Evolutionary conservation across 495 filamentous ascomycete species (phyloP).

Genomic region (Chaetomium cochliodes): DNA sequence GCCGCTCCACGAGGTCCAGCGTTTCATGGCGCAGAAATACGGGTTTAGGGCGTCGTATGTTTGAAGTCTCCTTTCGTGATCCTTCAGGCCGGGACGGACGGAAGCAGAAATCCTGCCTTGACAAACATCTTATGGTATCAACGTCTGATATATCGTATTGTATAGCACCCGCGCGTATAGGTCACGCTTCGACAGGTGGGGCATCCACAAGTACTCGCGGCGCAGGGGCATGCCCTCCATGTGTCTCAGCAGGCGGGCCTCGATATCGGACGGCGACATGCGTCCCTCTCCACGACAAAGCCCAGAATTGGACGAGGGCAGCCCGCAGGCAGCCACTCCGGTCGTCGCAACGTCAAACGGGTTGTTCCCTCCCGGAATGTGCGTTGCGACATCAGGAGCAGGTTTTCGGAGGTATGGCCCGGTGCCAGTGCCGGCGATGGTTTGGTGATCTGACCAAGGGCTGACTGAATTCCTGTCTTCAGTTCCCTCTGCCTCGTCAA

Average conservation of each 20-base stretch:
- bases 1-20: slow-evolving; percentile 44
- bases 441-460: not conserved
- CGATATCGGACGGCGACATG: slow-evolving; percentile 14
- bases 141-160: not conserved
- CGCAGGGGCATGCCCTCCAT: slow-evolving; percentile 30
- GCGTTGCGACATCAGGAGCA: not conserved
- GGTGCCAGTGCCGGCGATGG: no score
- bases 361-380: not conserved
- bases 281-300: slow-evolving; percentile 11
- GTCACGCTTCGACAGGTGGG: slow-evolving; percentile 47
- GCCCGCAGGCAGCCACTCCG: slow-evolving; percentile 7
- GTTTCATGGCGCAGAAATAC: slow-evolving; percentile 44
- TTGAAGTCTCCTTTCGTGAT: not conserved
- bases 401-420: not conserved
- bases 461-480: not conserved
- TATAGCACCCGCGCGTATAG: slow-evolving; percentile 44
- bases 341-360: not conserved
- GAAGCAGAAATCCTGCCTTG: no score
- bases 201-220: slow-evolving; percentile 47
- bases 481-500: slow-evolving; percentile 10
- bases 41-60: slow-evolving; percentile 49
- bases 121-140: not conserved
- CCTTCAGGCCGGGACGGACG: not conserved
- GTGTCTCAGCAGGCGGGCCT: slow-evolving; percentile 10
- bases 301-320: not conserved